Percentiles rank a stretch among this genome's conserved stretches.
phyloP scores from a whole-genome alignment of 371 early-diverging fungal genomes.

The Mycotypha africana region DNA sequence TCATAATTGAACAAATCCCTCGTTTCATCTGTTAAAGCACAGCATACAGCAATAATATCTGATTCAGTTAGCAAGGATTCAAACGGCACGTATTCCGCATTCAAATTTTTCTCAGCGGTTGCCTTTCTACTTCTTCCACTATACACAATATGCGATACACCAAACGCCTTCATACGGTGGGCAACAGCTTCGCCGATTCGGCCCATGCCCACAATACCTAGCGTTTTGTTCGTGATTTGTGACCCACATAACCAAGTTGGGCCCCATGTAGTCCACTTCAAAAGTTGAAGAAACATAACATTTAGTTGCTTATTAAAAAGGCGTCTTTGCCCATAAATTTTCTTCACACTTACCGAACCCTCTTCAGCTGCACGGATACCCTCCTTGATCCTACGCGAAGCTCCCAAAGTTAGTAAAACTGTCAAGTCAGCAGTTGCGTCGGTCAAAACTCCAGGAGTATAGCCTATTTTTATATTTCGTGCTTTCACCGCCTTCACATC shows the following conservation, averaged over 20 bases:
- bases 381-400: slow-evolving; percentile 64
- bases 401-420: slow-evolving; percentile 67
- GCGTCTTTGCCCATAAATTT: no score
- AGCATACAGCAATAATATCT: slow-evolving; percentile 74
- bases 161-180: slow-evolving; percentile 66
- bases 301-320: background rate
- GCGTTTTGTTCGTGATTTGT: slow-evolving; percentile 68
- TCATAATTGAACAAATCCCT: slow-evolving; percentile 59
- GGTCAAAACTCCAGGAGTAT: slow-evolving; percentile 87
- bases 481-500: slow-evolving; percentile 44
- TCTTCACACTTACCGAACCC: slow-evolving; percentile 35
- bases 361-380: slow-evolving; percentile 53
- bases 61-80: slow-evolving; percentile 54
- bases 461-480: slow-evolving; percentile 60
- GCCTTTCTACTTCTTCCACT: slow-evolving; percentile 38
- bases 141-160: slow-evolving; percentile 56
- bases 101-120: slow-evolving; percentile 20
- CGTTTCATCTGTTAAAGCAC: slow-evolving; percentile 68
- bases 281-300: no score
- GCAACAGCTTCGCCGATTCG: slow-evolving; percentile 81
- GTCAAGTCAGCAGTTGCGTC: slow-evolving; percentile 87
- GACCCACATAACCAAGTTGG: slow-evolving; percentile 73
- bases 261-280: slow-evolving; percentile 65
- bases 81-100: slow-evolving; percentile 45
- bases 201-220: slow-evolving; percentile 85